Base-by-base conservation (phyloP, 2,329 filamentous ascomycete genomes). In the Fusarium dlaminii region DNA sequence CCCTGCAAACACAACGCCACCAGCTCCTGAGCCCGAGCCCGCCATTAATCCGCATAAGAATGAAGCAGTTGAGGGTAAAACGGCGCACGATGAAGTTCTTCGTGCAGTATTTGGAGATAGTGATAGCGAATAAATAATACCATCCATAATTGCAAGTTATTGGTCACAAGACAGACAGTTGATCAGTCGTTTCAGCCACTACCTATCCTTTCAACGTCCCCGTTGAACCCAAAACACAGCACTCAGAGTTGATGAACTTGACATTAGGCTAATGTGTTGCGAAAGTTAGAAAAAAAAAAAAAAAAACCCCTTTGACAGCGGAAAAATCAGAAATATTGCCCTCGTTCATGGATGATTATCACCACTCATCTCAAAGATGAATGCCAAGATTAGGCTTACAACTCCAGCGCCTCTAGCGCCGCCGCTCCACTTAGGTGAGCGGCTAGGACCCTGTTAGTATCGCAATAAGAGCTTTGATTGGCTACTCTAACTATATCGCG, bases 61-160 rank as follows among this genome's bases (percentile, higher is more conserved):
- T 46, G 80, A 83, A 45, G 82, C 82, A 15, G 78, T 97, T 15
- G 93, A 97, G 79, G 91, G 89, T 0, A 87, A 91, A 77, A 88
- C 90, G 61, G 93, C 95, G 2, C 91, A 92, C 22, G 94, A 95
- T 55, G 93, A 93, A 48, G 91, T 98, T 0, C 95, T 98, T 77
- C 94, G 90, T 75, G 94, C 94, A n/a, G 95, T 98, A 36, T 98
- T 98, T 87, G 96, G 95, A 11, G 94, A 95, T 80, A 93, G 93
- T 78, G 92, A 93, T 73, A 93, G 94, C 76, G 92, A 94, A 63
- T 80, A 72, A 68, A 57, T 62, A 67, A 51, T 56, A 63, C 60
- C 32, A 52, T n/a, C 54, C 22, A 56, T 18, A 15, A 39, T 45
- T n/a, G 48, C 17, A 59, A 43, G 15, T n/a, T 29, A 54, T 32